Evolutionary conservation across 2,329 filamentous ascomycete genomes (phyloP), one percentile per base, ranked within the genome.

Genomic region (Didymella sp.): DNA sequence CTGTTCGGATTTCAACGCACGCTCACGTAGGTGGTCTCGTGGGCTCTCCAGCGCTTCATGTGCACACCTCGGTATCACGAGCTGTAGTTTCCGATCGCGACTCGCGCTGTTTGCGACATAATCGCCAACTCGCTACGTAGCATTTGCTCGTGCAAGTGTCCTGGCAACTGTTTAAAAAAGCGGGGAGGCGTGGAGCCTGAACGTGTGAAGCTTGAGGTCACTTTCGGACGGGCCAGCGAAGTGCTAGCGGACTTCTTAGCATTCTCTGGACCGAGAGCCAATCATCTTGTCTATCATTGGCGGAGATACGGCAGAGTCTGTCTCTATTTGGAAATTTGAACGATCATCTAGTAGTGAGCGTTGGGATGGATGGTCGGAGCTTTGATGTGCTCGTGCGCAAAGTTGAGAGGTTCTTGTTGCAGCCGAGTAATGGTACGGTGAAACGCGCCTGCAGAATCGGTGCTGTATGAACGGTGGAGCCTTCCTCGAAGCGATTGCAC

Each of bases 301-400:
- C 43, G 54, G 54, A 22, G 15, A 22, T 46, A 35, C 33, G 48
- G 17, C 13, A 22, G 13, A 11, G 8, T 24, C 15, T 12, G 13
- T 21, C 54, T 52, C 48, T 30, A 40, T 57, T 57, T 11, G 54
- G 54, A n/a, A 57, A 57, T 52, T 57, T 52, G 48, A 25, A 57
- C 54, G 54, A 57, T 43, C 22, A 35, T 25, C 9, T 31, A 21
- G 11, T 41, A 35, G 21, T 30, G 27, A 17, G 17, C 6, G 33
- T 27, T 50, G 11, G 12, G 41, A 22, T 22, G 4, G 9, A 25
- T 21, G 24, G 17, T 22, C 24, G 15, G 24, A 12, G 27, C 15
- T 42, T 37, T 25, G 40, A 1, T 38, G n/a, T 17, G 45, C 25
- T 49, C 40, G 30, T 44, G 45, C 27, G 35, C 17, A 22, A 12